Base-by-base conservation (phyloP, 148 eudicot species). In the Camellia granthamiana region DNA sequence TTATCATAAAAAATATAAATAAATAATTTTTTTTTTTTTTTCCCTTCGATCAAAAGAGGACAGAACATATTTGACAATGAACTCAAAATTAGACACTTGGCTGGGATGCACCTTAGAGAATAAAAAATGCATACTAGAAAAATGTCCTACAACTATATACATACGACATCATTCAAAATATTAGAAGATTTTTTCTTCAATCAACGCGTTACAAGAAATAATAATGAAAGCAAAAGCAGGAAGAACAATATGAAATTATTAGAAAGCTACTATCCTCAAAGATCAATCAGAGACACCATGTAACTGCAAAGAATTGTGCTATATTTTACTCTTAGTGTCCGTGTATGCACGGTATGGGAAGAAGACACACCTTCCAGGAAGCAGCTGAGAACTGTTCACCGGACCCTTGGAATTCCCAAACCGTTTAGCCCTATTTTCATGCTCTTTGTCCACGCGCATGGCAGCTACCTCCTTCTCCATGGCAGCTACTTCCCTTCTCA, bases 391-490 rank as follows among this genome's bases (percentile, higher is more conserved):
- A 80, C 90, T 89, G 83, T 85, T 85, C 72, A 86, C 84, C 11
- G 90, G 82, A 84, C 87, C 88, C 89, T 84, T 94, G 4, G 92
- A 66, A 84, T 82, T 89, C 66, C 87, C 93, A 64, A 89, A 86
- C 14, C 97, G 89, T 85, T 87, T 93, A 63, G 91, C 88, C 72
- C 86, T 88, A 76, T 84, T 91, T 77, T 95, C 98, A 56, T 95
- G 97, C 38, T 95, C 98, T 82, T 93, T 95, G 55, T 93, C 97
- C 44, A 87, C 85, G 77, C 96, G 97, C 86, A 95, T 93, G 14
- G 98, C 95, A 87, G 94, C 85, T 78, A 95, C 95, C 88, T 95
- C 98, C 85, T 95, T 95, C 87, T 95, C 98, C 97, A 95, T 91
- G 46, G 94, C 93, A 80, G 98, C 92, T 72, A 95, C 98, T 80